phyloP scores from a whole-genome alignment of 768 basidiomycete genomes.

The Lyophyllum atratum region DNA sequence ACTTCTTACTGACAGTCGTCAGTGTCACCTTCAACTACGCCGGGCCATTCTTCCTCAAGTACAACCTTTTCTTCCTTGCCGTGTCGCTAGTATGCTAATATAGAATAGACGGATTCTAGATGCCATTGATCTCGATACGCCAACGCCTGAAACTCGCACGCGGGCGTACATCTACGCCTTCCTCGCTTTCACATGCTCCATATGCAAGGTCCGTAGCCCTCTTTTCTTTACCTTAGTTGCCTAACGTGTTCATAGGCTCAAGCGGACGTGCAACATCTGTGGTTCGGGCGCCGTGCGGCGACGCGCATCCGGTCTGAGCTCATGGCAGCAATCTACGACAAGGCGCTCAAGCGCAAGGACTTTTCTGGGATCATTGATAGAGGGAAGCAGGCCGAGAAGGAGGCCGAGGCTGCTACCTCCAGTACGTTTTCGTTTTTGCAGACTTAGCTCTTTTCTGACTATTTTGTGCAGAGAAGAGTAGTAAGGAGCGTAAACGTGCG shows the following conservation, averaged over 20 bases:
- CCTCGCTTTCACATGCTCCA: conserved; percentile 65
- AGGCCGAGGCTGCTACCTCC: conserved; percentile 40
- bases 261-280: conserved; percentile 74
- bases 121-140: conserved; percentile 42
- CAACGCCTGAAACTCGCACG: conserved; percentile 52
- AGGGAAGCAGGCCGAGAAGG: conserved; percentile 31
- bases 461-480: background rate
- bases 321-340: conserved; percentile 88
- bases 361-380: conserved; percentile 75
- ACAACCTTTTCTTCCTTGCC: conserved; percentile 17
- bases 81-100: conserved; percentile 7
- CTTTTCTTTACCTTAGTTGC: background rate
- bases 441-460: background rate
- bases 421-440: background rate
- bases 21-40: conserved; percentile 79
- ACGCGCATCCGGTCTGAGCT: conserved; percentile 77
- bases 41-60: conserved; percentile 86
- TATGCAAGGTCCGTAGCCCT: conserved; percentile 47
- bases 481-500: conserved; percentile 30
- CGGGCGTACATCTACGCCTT: conserved; percentile 79
- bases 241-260: conserved; percentile 40
- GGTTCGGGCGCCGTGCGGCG: conserved; percentile 76
- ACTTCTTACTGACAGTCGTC: conserved; percentile 66
- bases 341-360: conserved; percentile 81
- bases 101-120: conserved; percentile 55